A percentile compares a stretch with the other conserved stretches of the same genome.
Evolutionary conservation across 768 basidiomycete species (phyloP).

Genomic region (Infundibulicybe gibba): DNA sequence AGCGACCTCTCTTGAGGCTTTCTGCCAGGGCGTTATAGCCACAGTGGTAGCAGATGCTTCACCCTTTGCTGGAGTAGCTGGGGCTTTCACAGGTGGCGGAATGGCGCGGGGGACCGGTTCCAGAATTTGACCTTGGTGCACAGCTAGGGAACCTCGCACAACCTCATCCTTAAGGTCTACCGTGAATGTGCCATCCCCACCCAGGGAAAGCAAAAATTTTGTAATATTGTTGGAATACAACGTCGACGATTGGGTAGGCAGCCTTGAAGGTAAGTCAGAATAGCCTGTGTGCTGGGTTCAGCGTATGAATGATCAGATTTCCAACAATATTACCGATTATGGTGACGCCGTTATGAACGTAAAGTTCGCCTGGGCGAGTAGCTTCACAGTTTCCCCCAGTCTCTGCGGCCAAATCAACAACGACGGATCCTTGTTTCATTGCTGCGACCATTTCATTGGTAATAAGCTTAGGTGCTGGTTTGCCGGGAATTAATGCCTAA

Average conservation of each 20-base stretch:
- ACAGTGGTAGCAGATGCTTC: conserved; percentile 43
- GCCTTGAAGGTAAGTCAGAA: conserved; percentile 81
- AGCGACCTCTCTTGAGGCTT: conserved; percentile 71
- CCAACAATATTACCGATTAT: conserved; percentile 55
- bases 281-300: conserved; percentile 45
- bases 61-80: conserved; percentile 43
- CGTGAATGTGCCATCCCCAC: conserved; percentile 55
- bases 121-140: conserved; percentile 63
- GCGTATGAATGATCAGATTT: conserved; percentile 1
- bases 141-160: conserved; percentile 73
- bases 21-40: conserved; percentile 85
- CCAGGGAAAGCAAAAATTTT: conserved; percentile 83
- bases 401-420: conserved; percentile 86
- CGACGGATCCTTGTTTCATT: conserved; percentile 91
- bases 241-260: conserved; percentile 87
- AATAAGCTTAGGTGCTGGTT: conserved; percentile 83
- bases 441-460: conserved; percentile 81
- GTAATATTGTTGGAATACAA: conserved; percentile 91
- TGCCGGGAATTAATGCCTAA: conserved; percentile 81
- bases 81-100: conserved; percentile 54
- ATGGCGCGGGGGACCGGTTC: conserved; percentile 66
- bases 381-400: conserved; percentile 88
- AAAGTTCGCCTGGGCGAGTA: conserved; percentile 73
- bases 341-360: conserved; percentile 71
- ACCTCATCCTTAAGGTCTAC: conserved; percentile 83